A percentile compares a stretch with the other conserved stretches of the same genome.
phyloP scores from a whole-genome alignment of 2,329 filamentous ascomycete species.

The Aspergillus quadrilineatus region DNA sequence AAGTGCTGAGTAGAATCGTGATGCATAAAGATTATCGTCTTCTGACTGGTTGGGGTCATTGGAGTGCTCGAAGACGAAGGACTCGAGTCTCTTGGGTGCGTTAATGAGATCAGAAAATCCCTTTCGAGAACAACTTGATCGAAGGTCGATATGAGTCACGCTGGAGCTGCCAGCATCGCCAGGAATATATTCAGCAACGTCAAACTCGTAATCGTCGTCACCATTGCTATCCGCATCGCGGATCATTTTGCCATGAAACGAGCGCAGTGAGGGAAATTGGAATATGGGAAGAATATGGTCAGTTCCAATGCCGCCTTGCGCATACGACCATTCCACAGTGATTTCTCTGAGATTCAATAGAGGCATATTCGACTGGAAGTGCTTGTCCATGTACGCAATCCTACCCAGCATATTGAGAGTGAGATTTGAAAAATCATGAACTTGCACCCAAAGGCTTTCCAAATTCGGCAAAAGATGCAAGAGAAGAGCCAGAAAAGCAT shows the following conservation, averaged over 20 bases:
- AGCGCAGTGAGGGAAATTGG: background rate
- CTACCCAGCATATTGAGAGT: background rate
- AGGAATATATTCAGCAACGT: background rate
- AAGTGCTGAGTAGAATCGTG: background rate
- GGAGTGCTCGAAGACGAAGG: background rate
- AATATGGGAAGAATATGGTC: background rate
- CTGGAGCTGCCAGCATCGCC: background rate
- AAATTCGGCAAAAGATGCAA: background rate
- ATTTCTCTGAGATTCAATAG: background rate
- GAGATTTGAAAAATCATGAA: background rate
- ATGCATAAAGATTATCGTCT: background rate
- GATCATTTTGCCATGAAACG: background rate
- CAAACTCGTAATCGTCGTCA: background rate
- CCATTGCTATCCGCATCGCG: background rate
- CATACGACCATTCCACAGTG: background rate
- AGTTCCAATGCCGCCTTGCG: background rate
- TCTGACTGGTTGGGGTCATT: background rate
- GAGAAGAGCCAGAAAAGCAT: background rate
- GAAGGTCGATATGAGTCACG: background rate
- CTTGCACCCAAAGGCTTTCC: background rate
- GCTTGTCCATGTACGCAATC: background rate
- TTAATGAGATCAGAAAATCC: background rate
- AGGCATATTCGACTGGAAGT: background rate
- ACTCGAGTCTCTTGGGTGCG: background rate
- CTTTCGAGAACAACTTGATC: background rate